phyloP scores from a whole-genome alignment of 2,329 filamentous ascomycete species.

The Aspergillus nomiae region DNA sequence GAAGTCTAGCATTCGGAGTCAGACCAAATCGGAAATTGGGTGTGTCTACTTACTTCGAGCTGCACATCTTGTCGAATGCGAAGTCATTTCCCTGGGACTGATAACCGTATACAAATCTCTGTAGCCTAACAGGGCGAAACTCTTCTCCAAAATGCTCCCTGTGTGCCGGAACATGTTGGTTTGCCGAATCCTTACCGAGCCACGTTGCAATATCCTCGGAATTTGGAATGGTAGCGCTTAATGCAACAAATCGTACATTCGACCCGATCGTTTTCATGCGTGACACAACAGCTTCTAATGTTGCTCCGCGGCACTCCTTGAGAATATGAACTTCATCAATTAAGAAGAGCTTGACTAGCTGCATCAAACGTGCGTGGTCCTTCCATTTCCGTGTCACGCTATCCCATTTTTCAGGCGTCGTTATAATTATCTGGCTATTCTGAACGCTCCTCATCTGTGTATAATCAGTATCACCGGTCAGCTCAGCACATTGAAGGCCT shows the following conservation, averaged over 20 bases:
- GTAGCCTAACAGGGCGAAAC: conserved; percentile 74
- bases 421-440: conserved; percentile 77
- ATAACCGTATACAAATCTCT: conserved; percentile 77
- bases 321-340: conserved; percentile 89
- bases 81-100: conserved; percentile 69
- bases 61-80: conserved; percentile 71
- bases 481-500: conserved; percentile 69
- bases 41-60: conserved; percentile 52
- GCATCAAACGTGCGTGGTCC: conserved; percentile 73
- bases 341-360: conserved; percentile 75
- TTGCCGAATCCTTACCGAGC: conserved; percentile 68
- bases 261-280: conserved; percentile 81
- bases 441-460: conserved; percentile 69
- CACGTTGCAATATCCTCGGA: conserved; percentile 77
- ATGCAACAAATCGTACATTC: conserved; percentile 74
- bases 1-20: conserved; percentile 53
- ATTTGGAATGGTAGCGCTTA: conserved; percentile 84
- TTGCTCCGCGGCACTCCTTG: conserved; percentile 76
- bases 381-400: conserved; percentile 86
- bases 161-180: conserved; percentile 64
- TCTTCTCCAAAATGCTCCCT: conserved; percentile 75
- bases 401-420: conserved; percentile 90
- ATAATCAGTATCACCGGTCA: conserved; percentile 78
- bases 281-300: conserved; percentile 79
- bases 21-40: neutral